Evolutionary conservation across 805 yeast species (phyloP), one percentile per base, ranked within the genome.

Genomic region (Metschnikowia gelsemii): DNA sequence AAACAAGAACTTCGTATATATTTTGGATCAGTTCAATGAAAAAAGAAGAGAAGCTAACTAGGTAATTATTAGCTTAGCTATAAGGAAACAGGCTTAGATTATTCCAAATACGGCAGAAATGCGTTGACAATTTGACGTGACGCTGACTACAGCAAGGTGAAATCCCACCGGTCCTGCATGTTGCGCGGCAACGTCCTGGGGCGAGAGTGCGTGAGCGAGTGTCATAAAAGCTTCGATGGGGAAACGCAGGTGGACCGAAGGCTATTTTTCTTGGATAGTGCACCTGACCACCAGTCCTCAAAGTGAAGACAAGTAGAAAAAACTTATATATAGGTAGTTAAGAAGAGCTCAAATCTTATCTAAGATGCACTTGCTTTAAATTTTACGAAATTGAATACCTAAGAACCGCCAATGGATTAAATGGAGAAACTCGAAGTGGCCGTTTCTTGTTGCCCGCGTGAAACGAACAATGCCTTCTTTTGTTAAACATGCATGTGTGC

Each of bases 121-220:
- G 20, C 23, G 24, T 37, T 27, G 38, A 33, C 25, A 20, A 21
- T 28, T 16, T 2, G 18, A 27, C 42, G 32, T 32, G 32, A 32
- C 38, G 25, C 29, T 39, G 42, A 27, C 23, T n/a, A 19, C 26
- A 39, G 42, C 42, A 39, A 39, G 38, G 37, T 39, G 38, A 22
- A 39, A 32, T 39, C 19, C n/a, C 22, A 24, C 11, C 13, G 24
- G 29, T 12, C 7, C 38, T 39, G 42, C 42, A 39, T 12, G 27
- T 13, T 13, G 29, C 14, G 20, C 34, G 37, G 19, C 25, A 19
- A 29, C 32, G 42, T 25, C 33, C 16, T 7, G 37, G 24, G 33
- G 20, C 16, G 27, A n/a, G n/a, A n/a, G 27, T 21, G 8, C 11
- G 35, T 12, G n/a, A 11, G 39, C 32, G 41, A 4, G 33, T 7